phyloP scores from a whole-genome alignment of 495 filamentous ascomycete species.

The Pseudoneurospora amorphoporcata region DNA sequence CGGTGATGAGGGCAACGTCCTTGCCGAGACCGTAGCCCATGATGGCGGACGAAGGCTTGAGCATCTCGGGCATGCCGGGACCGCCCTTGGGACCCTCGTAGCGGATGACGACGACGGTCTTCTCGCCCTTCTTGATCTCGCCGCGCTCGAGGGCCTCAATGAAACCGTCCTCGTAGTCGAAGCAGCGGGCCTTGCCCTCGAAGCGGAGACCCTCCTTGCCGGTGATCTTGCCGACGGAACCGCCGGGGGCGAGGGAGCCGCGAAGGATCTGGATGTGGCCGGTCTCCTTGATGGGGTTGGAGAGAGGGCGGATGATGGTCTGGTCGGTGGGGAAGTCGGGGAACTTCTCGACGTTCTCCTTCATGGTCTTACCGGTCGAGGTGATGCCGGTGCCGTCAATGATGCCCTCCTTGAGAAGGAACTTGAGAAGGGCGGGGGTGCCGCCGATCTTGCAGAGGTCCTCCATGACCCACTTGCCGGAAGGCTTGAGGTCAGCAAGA shows the following conservation, averaged over 20 bases:
- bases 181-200: constrained; percentile 78
- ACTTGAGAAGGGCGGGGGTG: constrained; percentile 82
- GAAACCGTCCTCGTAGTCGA: constrained; percentile 76
- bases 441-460: constrained; percentile 87
- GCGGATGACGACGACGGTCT: constrained; percentile 93
- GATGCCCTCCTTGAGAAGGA: constrained; percentile 81
- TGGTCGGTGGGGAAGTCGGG: constrained; percentile 76
- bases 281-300: constrained; percentile 84
- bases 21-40: constrained; percentile 79
- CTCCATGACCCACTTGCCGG: constrained; percentile 92
- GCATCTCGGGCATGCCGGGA: constrained; percentile 81
- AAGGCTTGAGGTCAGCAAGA: constrained; percentile 94
- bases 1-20: constrained; percentile 72
- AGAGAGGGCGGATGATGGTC: constrained; percentile 82
- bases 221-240: constrained; percentile 94
- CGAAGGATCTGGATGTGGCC: constrained; percentile 97
- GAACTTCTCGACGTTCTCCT: constrained; percentile 73
- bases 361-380: constrained; percentile 88
- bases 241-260: constrained; percentile 81
- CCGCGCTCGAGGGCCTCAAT: constrained; percentile 65
- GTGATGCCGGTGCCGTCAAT: constrained; percentile 84
- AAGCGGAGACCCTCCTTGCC: constrained; percentile 93
- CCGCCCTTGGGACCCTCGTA: constrained; percentile 84
- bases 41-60: constrained; percentile 73
- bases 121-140: constrained; percentile 91